Base-by-base conservation (phyloP, 306 rosid species). In the Alnus glutinosa region DNA sequence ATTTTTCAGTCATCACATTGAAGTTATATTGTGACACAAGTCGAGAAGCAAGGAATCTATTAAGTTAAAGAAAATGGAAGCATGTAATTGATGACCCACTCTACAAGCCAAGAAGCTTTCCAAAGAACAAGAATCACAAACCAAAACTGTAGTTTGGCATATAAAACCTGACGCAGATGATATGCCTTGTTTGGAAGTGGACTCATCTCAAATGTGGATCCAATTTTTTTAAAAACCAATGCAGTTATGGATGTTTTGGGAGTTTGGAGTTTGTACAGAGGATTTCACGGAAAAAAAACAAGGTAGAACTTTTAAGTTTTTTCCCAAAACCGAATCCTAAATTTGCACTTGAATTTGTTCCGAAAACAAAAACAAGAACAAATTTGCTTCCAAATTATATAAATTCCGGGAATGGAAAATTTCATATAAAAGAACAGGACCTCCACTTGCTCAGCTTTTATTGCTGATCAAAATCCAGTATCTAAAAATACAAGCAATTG, bases 1-100 rank as follows among this genome's bases (percentile, higher is more conserved):
- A 59, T 57, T 55, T 18, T 66, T 61, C 55, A 36, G 55, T 36
- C 47, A 11, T 32, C 14, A 49, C 18, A 23, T 28, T 16, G 54
- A 34, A 67, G 78, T 78, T 49, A 47, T 7, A 47, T 47, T 72
- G 46, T 39, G 8, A 19, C 30, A 72, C 36, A 50, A 55, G 23
- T 67, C 62, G 44, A 5, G 71, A 74, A 61, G 79, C 51, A 76
- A 78, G 57, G 54, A 72, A 81, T 78, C 77, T 55, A 78, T n/a
- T 59, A 68, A 61, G 14, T 44, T 18, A 36, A 30, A 55, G 13
- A 47, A 48, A 46, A 39, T n/a, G 28, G 1, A 4, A 3, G 58
- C 6, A 47, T 9, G 14, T 51, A 83, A 71, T 58, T 32, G 50
- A 71, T 62, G 39, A 55, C 71, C 54, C 32, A 55, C 71, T 4